Evolutionary conservation across 2,329 filamentous ascomycete species (phyloP), one percentile per base, ranked within the genome.

Genomic region (Talaromyces pinophilus): DNA sequence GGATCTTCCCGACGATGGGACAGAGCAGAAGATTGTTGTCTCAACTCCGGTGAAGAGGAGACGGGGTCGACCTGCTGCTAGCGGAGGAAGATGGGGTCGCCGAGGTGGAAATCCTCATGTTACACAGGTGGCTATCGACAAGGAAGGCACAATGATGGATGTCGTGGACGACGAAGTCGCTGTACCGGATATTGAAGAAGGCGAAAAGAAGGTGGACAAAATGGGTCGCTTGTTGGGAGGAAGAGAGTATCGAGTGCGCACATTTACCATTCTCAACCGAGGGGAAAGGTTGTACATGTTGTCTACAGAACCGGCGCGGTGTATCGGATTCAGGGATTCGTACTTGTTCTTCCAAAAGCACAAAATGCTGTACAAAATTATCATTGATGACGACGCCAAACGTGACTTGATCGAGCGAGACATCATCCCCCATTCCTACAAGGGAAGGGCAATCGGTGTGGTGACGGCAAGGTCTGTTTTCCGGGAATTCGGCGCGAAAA

Each of bases 271-370:
- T 70, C 85, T 88, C 19, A 93, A 92, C 64, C 88, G 93, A 70
- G 93, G 91, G 44, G 87, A 94, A 60, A 85, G 93, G 65, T 87
- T 96, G 11, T 99, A 99, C 86, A 99, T 99, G 95, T 82, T 99
- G 79, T 98, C 95, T 2, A 99, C 95, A 4, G 95, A 99, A 76
- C 96, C 95, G 5, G 95, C 95, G 28, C 91, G 95, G 70, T 98
- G 95, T 74, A 93, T 97, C 64, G 95, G 95, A 17, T 99, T 99
- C 84, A 87, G 95, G 71, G 95, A 99, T 83, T 97, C 93, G 70
- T 99, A 99, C 76, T 87, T 99, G 30, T 97, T 99, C 85, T 99
- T 99, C 84, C 96, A 95, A 70, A 99, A 98, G 81, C 95, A 99
- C 80, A 91, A 92, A 76, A 90, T 93, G 74, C 89, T 99, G 15